Base-by-base conservation (phyloP, 305 asterid species). In the Fraxinus ornus region DNA sequence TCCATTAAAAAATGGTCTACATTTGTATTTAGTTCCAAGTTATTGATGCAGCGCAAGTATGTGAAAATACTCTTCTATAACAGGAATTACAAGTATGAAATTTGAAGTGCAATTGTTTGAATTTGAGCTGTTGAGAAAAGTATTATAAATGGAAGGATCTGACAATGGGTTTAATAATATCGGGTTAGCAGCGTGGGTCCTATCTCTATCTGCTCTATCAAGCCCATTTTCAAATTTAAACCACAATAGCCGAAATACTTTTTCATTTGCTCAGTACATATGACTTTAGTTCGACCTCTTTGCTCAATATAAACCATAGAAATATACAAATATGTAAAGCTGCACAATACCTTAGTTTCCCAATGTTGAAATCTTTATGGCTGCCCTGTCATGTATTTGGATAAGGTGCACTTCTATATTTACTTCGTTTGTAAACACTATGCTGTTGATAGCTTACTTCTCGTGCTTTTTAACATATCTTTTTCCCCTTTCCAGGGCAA, bases 401-500 rank as follows among this genome's bases (percentile, higher is more conserved):
- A 21, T 28, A 26, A 4, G 37, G 75, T 28, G 37, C 75, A 28
- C 75, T 24, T 68, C 37, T 22, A 28, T 68, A 12, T 12, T 21
- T 68, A 68, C 74, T 66, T 26, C 19, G 7, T 28, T 28, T 68
- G 75, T 68, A 28, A 68, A 28, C 4, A 0, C 21, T 28, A 28
- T 26, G 36, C 37, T 68, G 21, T 28, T 26, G 37, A 26, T 28
- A 26, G 36, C 28, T 15, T 72, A 72, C 28, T 72, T n/a, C 47
- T 72, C 5, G 24, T 77, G 77, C 79, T 44, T 78, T 39, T 30
- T 78, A 64, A 77, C 83, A 32, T 64, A 41, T 37, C 71, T 26
- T 78, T 75, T 66, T 80, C 78, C 57, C n/a, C 21, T 28, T 89
- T 83, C 70, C 86, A 94, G 98, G 99, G 98, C 99, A 52, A 96